These are phyloP conservation scores for Neonectria magnoliae DNA, from an alignment of 2,329 filamentous ascomycete species.

Conservation along the genomic window DNA sequence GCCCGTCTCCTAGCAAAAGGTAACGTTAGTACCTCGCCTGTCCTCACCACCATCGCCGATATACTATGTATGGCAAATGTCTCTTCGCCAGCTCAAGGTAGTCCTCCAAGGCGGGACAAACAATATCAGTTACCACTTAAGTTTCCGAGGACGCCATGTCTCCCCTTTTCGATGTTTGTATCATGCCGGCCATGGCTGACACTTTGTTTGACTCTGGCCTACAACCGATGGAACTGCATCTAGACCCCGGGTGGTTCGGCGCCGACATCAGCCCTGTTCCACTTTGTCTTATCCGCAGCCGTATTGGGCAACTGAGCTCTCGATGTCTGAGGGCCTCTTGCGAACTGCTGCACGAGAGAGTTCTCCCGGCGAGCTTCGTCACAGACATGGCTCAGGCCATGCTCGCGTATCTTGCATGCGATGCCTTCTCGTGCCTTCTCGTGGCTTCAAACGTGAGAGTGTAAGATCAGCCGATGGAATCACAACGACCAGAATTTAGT, in stretches of 20 bases:
- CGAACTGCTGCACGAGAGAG: constrained; percentile 36
- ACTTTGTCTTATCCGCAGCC: constrained; percentile 24
- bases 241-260: constrained; percentile 34
- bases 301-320: constrained; percentile 32
- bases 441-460: constrained; percentile 2
- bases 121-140: constrained; percentile 10
- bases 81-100: constrained; percentile 9
- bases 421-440: constrained; percentile 13
- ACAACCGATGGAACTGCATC: constrained; percentile 26
- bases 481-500: neutral
- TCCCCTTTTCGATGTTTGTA: constrained; percentile 1
- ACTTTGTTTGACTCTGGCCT: constrained; percentile 14
- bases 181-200: constrained; percentile 19
- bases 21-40: neutral
- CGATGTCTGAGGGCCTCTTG: constrained; percentile 25
- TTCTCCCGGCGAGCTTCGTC: constrained; percentile 34
- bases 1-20: constrained; percentile 3
- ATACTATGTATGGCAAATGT: constrained; percentile 10
- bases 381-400: constrained; percentile 29
- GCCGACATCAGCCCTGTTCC: constrained; percentile 34
- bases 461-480: neutral
- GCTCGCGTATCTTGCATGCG: constrained; percentile 22
- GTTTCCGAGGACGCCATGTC: constrained; percentile 2
- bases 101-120: constrained; percentile 10
- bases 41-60: constrained; percentile 8